Base-by-base conservation (phyloP, 495 filamentous ascomycete species). In the Penicillium paxilli region DNA sequence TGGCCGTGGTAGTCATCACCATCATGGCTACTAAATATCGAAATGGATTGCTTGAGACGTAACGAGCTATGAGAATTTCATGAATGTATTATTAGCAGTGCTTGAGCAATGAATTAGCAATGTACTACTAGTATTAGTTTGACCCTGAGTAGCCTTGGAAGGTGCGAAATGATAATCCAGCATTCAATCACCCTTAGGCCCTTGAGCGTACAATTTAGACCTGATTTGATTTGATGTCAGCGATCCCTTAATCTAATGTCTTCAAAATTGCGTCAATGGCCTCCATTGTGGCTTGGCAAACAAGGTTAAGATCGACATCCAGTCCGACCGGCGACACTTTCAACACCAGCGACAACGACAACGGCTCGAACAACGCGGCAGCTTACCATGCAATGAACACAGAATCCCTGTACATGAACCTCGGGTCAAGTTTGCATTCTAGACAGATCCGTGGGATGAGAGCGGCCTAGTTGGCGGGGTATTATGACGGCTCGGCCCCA, bases 1-100 rank as follows among this genome's bases (percentile, higher is more conserved):
- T 67, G 87, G 87, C 12, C 77, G 83, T 5, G 78, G 80, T 40
- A 69, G 68, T 33, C 67, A 52, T 45, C 62, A 66, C 33, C 30
- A 32, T 32, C 82, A 52, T 52, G 59, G 49, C 12, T 63, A 65
- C 26, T 65, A 51, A 33, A 47, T n/a, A 28, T 19, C 12, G 16
- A 28, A 11, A 28, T 5, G 11, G 26, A 20, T 16, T 30, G 16
- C 25, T 46, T 21, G 19, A 9, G 44, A 21, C 23, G 14, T 46
- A 20, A 42, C 11, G 40, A 42, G 40, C 20, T 12, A 42, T 5
- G 40, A 22, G 19, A 22, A 32, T 38, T 38, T 38, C 8, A 38
- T 19, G n/a, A n/a, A n/a, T n/a, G n/a, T 19, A 38, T 3, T 19
- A 19, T 16, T 38, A 4, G 35, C 16, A 1, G 10, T 9, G 30